Base-by-base conservation (phyloP, 108 stramenopile genomes). In the Nitzschia palea region DNA sequence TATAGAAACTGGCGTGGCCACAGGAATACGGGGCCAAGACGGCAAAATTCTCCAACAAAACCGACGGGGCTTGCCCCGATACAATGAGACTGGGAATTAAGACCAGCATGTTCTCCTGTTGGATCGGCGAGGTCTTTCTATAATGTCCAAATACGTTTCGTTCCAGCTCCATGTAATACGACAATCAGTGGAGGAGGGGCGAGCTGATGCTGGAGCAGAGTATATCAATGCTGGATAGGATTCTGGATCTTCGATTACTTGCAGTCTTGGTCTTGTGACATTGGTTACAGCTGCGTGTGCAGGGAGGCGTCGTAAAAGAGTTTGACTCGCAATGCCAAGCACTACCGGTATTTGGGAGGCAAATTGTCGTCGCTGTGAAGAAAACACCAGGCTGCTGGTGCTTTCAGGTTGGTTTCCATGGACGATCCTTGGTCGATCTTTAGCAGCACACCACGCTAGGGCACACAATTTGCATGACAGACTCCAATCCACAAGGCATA, bases 91-190 rank as follows among this genome's bases (percentile, higher is more conserved):
- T 82, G 4, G 87, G 88, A 45, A 86, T 77, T n/a, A 14, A 93
- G 79, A 23, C 87, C 85, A 0, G 83, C 75, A 70, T 93, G 88
- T 59, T 93, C 88, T 8, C 91, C 91, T 10, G 36, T 60, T 2
- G 63, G 32, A 57, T 86, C 52, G 4, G 87, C 87, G 53, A 93
- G 73, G 53, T 79, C 76, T 52, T 78, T 55, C 30, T 82, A 66
- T 12, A 48, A 48, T 48, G 9, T 48, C 47, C 47, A 48, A 48
- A 18, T 48, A n/a, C 47, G 18, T 68, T 93, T 90, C 34, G 62
- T 70, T 1, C 86, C 91, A 15, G 91, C 88, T 31, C 87, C 91
- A 37, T 87, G 88, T 35, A 93, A 65, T 0, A 93, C 79, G 12
- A 93, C 58, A 37, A 93, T 66, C 23, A 93, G 79, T 25, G 88